These are phyloP conservation scores for Chondrostereum purpureum DNA, from an alignment of 1,284 basidiomycete species.

Conservation along the genomic window DNA sequence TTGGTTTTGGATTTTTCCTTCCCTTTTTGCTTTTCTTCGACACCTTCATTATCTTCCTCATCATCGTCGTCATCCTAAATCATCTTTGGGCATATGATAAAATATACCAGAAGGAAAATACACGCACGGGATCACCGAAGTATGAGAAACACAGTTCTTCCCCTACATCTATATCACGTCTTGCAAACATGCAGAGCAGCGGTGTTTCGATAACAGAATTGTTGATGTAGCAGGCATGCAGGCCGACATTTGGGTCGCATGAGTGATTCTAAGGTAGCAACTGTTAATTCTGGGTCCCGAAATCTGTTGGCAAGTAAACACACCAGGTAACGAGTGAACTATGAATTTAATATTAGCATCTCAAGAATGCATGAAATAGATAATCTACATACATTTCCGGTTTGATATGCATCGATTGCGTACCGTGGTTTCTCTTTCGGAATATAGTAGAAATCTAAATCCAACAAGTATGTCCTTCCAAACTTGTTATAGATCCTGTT, in stretches of 20 bases:
- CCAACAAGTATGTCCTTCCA: slow-evolving; percentile 81
- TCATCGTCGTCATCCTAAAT: too few relatives aligned
- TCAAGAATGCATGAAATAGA: slow-evolving; percentile 5
- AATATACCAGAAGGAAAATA: too few relatives aligned
- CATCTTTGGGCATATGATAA: too few relatives aligned
- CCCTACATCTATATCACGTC: slow-evolving; percentile 50
- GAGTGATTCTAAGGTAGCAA: slow-evolving; percentile 69
- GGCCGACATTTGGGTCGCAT: slow-evolving; percentile 78
- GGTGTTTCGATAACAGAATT: slow-evolving; percentile 55
- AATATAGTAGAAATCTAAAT: slow-evolving; percentile 73
- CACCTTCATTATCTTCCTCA: too few relatives aligned
- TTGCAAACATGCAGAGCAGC: slow-evolving; percentile 67
- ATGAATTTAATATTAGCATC: slow-evolving; percentile 13
- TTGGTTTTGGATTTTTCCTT: too few relatives aligned
- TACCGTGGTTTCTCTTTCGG: slow-evolving; percentile 33
- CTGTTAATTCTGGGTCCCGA: slow-evolving; percentile 1
- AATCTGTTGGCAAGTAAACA: slow-evolving; percentile 20
- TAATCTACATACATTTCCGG: slow-evolving; percentile 79
- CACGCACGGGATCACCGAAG: too few relatives aligned
- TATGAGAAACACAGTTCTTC: slow-evolving; percentile 86
- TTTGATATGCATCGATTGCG: slow-evolving; percentile 79
- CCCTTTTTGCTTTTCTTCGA: too few relatives aligned
- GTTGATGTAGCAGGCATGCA: slow-evolving; percentile 68
- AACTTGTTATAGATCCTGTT: slow-evolving; percentile 69
- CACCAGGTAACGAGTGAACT: slow-evolving; percentile 72